Base-by-base conservation (phyloP, 1,139 yeast species). In the Suhomyces taliae region DNA sequence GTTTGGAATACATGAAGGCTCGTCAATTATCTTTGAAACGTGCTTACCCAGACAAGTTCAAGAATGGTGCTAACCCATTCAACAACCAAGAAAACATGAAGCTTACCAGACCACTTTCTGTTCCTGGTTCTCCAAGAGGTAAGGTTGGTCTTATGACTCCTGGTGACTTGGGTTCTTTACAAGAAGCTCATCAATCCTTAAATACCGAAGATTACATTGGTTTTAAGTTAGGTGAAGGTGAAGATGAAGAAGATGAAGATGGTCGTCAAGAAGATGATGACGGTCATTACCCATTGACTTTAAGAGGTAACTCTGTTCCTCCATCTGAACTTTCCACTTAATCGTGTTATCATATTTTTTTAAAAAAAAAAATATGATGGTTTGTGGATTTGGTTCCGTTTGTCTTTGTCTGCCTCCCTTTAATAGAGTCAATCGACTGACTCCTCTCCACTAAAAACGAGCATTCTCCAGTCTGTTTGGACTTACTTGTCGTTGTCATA, bases 131-230 rank as follows among this genome's bases (percentile, higher is more conserved):
- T 12, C 99, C 99, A 48, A 74, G 90, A 53, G 64, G 72, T 34
- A 72, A 69, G 54, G 59, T 79, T 42, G 85, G 89, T 14, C 69
- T 82, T 56, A 90, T 90, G 96, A 93, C 99, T 1, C 99, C 99
- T 0, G 99, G 99, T 42, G 98, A 93, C 66, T 79, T 93, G 56
- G 99, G 98, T n/a, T 85, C 97, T 10, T 75, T 93, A 59, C 97
- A 90, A 67, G 99, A 93, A 65, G 90, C 90, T 36, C 79, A 80
- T 48, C 87, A 85, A 62, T 70, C 77, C 1, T 78, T 90, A 46
- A 83, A 85, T 54, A 85, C 89, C 36, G 95, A 86, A 46, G 96
- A 89, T 62, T 93, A 90, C 64, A 74, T 84, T 48, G 83, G 85
- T 9, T 93, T 95, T 81, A 83, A 78, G 57, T 76, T 91, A 53